These are phyloP conservation scores for Xylariaceae sp. DNA, from an alignment of 2,329 filamentous ascomycete genomes.

Conservation along the genomic window DNA sequence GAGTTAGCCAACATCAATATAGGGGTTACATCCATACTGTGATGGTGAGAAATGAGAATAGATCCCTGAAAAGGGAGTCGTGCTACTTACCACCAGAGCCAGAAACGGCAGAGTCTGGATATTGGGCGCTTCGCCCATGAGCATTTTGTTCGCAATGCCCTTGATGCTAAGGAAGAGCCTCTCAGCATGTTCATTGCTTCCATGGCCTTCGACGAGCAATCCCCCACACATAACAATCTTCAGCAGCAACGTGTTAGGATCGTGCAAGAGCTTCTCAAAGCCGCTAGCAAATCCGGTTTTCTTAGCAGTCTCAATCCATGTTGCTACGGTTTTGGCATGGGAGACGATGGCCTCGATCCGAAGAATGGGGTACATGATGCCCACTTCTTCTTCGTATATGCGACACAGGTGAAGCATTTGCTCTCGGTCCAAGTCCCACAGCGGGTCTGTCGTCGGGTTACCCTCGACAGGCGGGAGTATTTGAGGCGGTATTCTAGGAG, in stretches of 20 bases:
- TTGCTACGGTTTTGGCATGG: conserved; percentile 64
- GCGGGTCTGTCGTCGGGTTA: conserved; percentile 54
- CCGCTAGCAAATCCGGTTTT: conserved; percentile 32
- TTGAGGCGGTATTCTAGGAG: conserved; percentile 32
- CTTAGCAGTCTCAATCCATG: conserved; percentile 59
- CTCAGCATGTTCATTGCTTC: conserved; percentile 68
- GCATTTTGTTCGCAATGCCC: conserved; percentile 60
- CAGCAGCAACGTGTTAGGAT: conserved; percentile 59
- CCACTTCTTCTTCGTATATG: conserved; percentile 84
- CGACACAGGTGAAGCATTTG: conserved; percentile 75
- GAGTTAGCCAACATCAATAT: conserved; percentile 8
- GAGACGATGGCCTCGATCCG: conserved; percentile 65
- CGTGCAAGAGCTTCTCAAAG: conserved; percentile 38
- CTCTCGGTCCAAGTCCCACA: conserved; percentile 71
- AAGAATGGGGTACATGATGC: conserved; percentile 85
- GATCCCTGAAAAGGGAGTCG: background rate
- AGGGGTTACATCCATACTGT: background rate
- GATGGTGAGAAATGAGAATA: background rate
- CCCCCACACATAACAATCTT: conserved; percentile 81
- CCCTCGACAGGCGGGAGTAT: conserved; percentile 34
- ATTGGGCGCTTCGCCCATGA: conserved; percentile 50
- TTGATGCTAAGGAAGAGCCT: conserved; percentile 73
- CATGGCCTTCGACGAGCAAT: conserved; percentile 70
- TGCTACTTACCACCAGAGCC: conserved; percentile 36
- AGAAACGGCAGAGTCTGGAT: conserved; percentile 47